Conservation (phyloP, 768 basidiomycete genomes). For the Naganishia antarctica region DNA sequence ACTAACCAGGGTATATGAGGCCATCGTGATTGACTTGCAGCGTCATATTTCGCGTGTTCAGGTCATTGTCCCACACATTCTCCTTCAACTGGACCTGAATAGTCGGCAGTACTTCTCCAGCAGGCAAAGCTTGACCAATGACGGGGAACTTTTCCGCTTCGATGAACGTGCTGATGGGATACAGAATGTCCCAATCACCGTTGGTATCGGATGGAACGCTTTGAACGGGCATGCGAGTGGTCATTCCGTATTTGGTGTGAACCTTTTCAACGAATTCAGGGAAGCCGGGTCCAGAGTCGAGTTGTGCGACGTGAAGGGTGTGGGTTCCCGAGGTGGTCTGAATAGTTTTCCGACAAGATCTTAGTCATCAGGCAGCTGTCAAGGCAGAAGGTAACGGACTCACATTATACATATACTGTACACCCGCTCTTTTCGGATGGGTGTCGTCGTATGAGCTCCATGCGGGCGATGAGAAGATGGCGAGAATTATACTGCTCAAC, state of each 20-base stretch:
- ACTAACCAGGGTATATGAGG: slow-evolving; percentile 8
- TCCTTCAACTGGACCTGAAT: slow-evolving; percentile 72
- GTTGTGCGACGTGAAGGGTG: slow-evolving; percentile 71
- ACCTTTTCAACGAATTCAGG: slow-evolving; percentile 61
- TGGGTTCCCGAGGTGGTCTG: slow-evolving; percentile 59
- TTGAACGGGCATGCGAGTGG: slow-evolving; percentile 51
- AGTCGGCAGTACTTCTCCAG: slow-evolving; percentile 57
- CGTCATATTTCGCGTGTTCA: slow-evolving; percentile 29
- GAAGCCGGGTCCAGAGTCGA: slow-evolving; percentile 78
- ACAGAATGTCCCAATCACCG: slow-evolving; percentile 71
- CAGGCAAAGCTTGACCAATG: slow-evolving; percentile 49
- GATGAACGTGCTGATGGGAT: slow-evolving; percentile 61
- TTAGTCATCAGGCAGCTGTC: slow-evolving; percentile 49
- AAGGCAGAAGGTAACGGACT: background rate
- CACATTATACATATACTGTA: slow-evolving; percentile 81
- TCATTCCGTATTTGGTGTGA: slow-evolving; percentile 57
- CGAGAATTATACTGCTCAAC: slow-evolving; percentile 51
- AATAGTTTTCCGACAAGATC: slow-evolving; percentile 50
- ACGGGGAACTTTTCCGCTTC: slow-evolving; percentile 67
- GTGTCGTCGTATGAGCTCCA: slow-evolving; percentile 65
- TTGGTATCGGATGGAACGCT: slow-evolving; percentile 71
- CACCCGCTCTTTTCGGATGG: slow-evolving; percentile 83
- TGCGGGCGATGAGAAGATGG: slow-evolving; percentile 55
- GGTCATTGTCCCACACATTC: slow-evolving; percentile 76
- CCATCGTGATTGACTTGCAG: slow-evolving; percentile 41